phyloP scores from a whole-genome alignment of 1,139 yeast species.

The Casaregolazyma lundiana region DNA sequence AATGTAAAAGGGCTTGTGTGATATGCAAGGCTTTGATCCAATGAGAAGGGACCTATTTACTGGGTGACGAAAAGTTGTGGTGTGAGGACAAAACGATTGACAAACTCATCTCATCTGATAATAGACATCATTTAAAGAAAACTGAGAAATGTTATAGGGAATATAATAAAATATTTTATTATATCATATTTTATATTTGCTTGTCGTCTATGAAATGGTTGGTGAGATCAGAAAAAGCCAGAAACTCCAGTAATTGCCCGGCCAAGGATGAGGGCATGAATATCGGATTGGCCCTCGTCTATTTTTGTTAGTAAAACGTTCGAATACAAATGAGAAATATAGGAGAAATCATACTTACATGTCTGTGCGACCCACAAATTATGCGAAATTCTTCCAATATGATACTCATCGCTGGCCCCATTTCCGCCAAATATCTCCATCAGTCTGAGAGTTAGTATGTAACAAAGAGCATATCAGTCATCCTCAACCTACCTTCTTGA shows the following conservation, averaged over 20 bases:
- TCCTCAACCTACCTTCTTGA: constrained; percentile 31
- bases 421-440: constrained; percentile 46
- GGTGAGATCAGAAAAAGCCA: constrained; percentile 31
- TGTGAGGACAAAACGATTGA: neutral
- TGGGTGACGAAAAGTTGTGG: neutral
- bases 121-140: too few relatives aligned
- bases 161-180: too few relatives aligned
- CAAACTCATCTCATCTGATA: too few relatives aligned
- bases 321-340: too few relatives aligned
- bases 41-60: neutral
- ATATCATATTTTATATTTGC: too few relatives aligned
- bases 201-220: too few relatives aligned
- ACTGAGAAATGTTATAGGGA: too few relatives aligned
- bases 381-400: constrained; percentile 41
- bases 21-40: neutral
- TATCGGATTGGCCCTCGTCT: constrained; percentile 44
- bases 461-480: too few relatives aligned
- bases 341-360: constrained; percentile 25
- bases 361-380: constrained; percentile 43
- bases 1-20: neutral
- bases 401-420: constrained; percentile 42
- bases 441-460: constrained; percentile 21
- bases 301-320: neutral
- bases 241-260: constrained; percentile 41
- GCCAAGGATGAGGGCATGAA: constrained; percentile 41